Percentiles rank a stretch among this genome's conserved stretches.
Conservation (phyloP, 1,284 basidiomycete species). For the Cryptococcus sp. region DNA sequence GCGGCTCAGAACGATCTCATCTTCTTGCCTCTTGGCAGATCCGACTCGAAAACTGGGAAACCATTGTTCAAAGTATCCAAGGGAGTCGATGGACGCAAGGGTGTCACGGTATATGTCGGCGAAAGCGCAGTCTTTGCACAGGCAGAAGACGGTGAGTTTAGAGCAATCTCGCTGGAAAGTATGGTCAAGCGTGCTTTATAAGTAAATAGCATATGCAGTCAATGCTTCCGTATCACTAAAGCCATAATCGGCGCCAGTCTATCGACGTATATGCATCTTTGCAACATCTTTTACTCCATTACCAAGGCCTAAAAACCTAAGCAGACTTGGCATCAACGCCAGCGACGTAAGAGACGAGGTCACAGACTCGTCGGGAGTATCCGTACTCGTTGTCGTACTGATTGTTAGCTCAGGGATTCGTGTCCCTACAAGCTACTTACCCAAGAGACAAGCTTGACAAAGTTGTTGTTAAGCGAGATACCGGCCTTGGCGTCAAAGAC, state of each 20-base stretch:
- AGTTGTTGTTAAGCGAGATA: conserved; percentile 87
- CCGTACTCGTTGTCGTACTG: conserved; percentile 76
- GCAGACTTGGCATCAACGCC: conserved; percentile 58
- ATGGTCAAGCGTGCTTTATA: conserved; percentile 38
- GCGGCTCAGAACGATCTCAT: conserved; percentile 78
- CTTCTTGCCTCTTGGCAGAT: conserved; percentile 77
- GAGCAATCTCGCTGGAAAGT: conserved; percentile 43
- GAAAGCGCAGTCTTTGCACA: conserved; percentile 45
- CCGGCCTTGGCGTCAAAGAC: conserved; percentile 92
- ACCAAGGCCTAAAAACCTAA: conserved; percentile 6
- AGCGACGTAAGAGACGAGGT: conserved; percentile 80
- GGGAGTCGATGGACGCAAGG: conserved; percentile 74
- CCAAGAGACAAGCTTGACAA: conserved; percentile 94
- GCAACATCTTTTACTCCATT: neutral
- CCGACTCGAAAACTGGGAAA: conserved; percentile 76
- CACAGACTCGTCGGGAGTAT: conserved; percentile 91
- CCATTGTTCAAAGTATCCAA: conserved; percentile 76
- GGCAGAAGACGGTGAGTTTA: conserved; percentile 36
- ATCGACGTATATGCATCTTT: neutral
- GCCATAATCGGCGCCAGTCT: too few relatives aligned
- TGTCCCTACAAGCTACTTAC: conserved; percentile 30
- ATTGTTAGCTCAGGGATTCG: conserved; percentile 1
- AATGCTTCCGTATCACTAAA: too few relatives aligned
- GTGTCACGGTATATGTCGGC: conserved; percentile 63
- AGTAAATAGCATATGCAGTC: too few relatives aligned